These are phyloP conservation scores for Penicillium fimorum DNA, from an alignment of 495 filamentous ascomycete genomes.

Conservation along the genomic window DNA sequence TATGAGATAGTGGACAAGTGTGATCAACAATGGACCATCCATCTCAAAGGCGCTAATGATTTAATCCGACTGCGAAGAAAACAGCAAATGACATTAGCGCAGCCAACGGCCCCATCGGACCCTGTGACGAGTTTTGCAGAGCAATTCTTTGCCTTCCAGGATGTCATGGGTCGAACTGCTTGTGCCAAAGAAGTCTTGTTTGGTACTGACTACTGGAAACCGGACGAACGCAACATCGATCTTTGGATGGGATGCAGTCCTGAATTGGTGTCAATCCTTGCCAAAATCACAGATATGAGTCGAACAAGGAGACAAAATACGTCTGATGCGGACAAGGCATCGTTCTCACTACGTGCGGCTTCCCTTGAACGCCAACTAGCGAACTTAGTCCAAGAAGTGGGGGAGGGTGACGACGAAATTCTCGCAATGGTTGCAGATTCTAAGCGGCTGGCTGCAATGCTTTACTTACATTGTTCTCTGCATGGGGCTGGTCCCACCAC, in stretches of 20 bases:
- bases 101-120: constrained; percentile 16
- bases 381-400: constrained; percentile 36
- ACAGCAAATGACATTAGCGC: constrained; percentile 17
- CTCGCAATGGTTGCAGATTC: constrained; percentile 40
- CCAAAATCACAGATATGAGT: constrained; percentile 44
- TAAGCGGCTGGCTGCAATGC: constrained; percentile 41
- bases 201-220: constrained; percentile 44
- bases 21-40: constrained; percentile 44
- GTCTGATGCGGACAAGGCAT: constrained; percentile 22
- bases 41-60: constrained; percentile 45
- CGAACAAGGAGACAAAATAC: constrained; percentile 30
- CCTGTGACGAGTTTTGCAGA: constrained; percentile 40
- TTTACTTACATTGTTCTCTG: constrained; percentile 45
- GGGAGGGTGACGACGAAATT: constrained; percentile 30
- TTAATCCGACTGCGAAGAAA: constrained; percentile 40
- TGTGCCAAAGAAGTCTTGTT: constrained; percentile 43
- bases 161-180: constrained; percentile 49
- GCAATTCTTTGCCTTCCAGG: constrained; percentile 49
- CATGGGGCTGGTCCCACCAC: constrained; percentile 40
- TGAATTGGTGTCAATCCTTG: constrained; percentile 40
- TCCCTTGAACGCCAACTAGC: constrained; percentile 33
- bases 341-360: constrained; percentile 32
- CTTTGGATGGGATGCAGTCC: constrained; percentile 50
- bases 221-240: constrained; percentile 37
- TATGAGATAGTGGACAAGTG: constrained; percentile 49